These are phyloP conservation scores for Arthrinium puccinioides DNA, from an alignment of 2,329 filamentous ascomycete species.

Conservation along the genomic window DNA sequence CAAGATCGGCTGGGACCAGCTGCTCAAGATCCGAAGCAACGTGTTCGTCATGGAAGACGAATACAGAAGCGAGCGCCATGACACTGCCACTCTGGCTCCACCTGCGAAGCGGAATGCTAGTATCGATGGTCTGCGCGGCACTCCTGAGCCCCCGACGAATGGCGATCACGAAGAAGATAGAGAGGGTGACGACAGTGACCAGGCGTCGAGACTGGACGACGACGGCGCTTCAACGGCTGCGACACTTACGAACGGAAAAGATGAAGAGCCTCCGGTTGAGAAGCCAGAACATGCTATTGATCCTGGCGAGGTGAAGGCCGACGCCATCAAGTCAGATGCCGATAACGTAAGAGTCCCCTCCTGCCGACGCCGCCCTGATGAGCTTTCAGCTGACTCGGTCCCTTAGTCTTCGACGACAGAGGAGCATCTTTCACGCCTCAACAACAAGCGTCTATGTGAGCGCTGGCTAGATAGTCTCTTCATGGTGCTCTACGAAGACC, in stretches of 20 bases:
- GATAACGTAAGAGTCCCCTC: constrained; percentile 12
- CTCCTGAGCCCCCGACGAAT: constrained; percentile 52
- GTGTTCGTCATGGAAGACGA: constrained; percentile 99
- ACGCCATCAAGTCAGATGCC: constrained; percentile 28
- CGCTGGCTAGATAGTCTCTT: constrained; percentile 97
- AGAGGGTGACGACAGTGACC: constrained; percentile 13
- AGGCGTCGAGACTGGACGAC: constrained; percentile 12
- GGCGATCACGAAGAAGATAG: constrained; percentile 29
- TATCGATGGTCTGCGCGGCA: constrained; percentile 68
- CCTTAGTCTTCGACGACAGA: constrained; percentile 55
- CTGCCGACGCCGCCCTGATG: not conserved
- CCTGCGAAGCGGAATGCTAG: constrained; percentile 64
- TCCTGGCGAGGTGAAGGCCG: constrained; percentile 69
- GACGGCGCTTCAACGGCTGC: constrained; percentile 25
- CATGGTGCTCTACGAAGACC: constrained; percentile 97
- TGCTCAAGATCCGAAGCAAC: constrained; percentile 88
- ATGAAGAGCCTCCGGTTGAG: constrained; percentile 46
- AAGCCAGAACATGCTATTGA: constrained; percentile 74
- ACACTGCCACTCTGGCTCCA: constrained; percentile 37
- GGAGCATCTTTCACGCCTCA: constrained; percentile 78
- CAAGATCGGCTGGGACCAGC: constrained; percentile 95
- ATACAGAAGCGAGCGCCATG: constrained; percentile 81
- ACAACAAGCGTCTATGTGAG: constrained; percentile 95
- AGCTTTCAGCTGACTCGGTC: constrained; percentile 11
- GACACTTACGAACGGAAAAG: constrained; percentile 31